Conservation (phyloP, 1,139 yeast species). For the Candida pseudocylindracea region DNA sequence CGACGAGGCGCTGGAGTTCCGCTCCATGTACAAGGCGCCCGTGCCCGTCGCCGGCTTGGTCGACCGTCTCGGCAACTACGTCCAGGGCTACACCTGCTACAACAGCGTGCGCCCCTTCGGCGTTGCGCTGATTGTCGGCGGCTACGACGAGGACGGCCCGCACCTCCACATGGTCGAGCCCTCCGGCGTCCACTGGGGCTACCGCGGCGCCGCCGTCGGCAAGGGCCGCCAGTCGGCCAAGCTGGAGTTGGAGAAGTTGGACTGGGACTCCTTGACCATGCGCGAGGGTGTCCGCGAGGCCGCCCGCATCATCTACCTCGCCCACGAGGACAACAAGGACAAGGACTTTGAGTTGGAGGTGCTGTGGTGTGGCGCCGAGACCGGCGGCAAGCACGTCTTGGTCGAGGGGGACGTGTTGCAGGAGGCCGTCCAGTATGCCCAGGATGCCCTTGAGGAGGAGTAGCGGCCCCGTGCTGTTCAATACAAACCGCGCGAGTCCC, state of each 20-base stretch:
- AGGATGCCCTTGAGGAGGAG: slow-evolving; percentile 61
- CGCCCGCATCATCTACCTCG: slow-evolving; percentile 77
- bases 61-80: slow-evolving; percentile 77
- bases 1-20: slow-evolving; percentile 73
- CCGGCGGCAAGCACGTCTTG: slow-evolving; percentile 59
- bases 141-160: slow-evolving; percentile 73
- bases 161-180: slow-evolving; percentile 96
- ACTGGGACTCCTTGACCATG: slow-evolving; percentile 43
- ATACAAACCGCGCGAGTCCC: too few relatives aligned
- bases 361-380: slow-evolving; percentile 69
- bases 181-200: slow-evolving; percentile 95
- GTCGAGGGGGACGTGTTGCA: slow-evolving; percentile 59
- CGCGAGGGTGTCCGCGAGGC: slow-evolving; percentile 82
- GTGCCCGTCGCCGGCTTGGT: slow-evolving; percentile 68
- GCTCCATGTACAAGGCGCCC: slow-evolving; percentile 52
- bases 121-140: slow-evolving; percentile 78
- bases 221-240: slow-evolving; percentile 95
- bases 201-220: slow-evolving; percentile 92
- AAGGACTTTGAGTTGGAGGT: slow-evolving; percentile 91
- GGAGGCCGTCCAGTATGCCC: slow-evolving; percentile 69
- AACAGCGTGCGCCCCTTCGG: slow-evolving; percentile 98
- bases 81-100: slow-evolving; percentile 88
- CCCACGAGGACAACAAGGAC: slow-evolving; percentile 95
- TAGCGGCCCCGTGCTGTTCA: too few relatives aligned
- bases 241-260: slow-evolving; percentile 83